These are phyloP conservation scores for Amaranthus tricolor DNA, from an alignment of 179 eudicot genomes.

Conservation along the genomic window DNA sequence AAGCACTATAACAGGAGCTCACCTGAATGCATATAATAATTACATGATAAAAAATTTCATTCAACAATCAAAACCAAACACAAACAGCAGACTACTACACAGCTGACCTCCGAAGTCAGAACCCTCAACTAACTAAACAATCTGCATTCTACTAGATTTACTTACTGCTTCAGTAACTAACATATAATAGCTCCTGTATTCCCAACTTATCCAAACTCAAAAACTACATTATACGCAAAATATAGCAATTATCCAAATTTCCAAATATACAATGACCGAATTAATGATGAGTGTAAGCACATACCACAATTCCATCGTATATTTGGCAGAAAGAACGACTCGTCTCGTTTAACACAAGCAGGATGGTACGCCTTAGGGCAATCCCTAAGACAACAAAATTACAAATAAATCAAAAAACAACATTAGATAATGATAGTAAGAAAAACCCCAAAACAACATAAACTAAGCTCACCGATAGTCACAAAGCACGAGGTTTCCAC, in stretches of 20 bases:
- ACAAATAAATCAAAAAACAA: background rate
- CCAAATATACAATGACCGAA: background rate
- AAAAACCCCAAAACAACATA: conserved; percentile 25
- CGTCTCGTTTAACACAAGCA: conserved; percentile 86
- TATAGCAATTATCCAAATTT: too few relatives aligned
- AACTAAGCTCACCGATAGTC: conserved; percentile 64
- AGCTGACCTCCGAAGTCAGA: background rate
- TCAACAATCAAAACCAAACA: background rate
- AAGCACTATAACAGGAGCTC: background rate
- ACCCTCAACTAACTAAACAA: background rate
- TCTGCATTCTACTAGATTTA: background rate
- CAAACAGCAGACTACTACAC: background rate
- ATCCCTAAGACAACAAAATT: conserved; percentile 44
- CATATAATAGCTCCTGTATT: background rate
- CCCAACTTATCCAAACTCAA: background rate
- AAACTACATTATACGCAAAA: too few relatives aligned
- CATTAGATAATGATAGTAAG: background rate
- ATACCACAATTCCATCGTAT: conserved; percentile 92
- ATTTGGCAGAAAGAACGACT: conserved; percentile 66
- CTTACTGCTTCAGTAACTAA: background rate
- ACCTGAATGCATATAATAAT: background rate
- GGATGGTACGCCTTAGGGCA: conserved; percentile 99
- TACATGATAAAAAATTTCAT: too few relatives aligned
- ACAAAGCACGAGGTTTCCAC: conserved; percentile 83
- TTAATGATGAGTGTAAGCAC: conserved; percentile 13